Conservation (phyloP, 2,329 filamentous ascomycete species). For the Colletotrichum aenigma region DNA sequence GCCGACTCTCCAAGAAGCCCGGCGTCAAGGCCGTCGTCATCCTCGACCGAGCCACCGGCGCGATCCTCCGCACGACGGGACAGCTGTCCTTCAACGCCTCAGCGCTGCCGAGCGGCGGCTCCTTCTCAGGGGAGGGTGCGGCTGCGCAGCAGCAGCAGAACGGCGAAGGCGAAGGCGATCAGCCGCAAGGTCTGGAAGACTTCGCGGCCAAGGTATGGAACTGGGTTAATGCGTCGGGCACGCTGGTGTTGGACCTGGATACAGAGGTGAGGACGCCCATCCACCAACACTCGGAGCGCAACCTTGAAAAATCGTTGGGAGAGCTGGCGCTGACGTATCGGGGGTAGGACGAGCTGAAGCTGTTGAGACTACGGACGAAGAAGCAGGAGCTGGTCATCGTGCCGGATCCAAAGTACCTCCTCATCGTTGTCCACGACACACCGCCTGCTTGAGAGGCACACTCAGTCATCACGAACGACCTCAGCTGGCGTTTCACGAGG, state of each 20-base stretch:
- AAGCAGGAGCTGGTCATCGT: conserved; percentile 86
- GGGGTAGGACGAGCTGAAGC: conserved; percentile 72
- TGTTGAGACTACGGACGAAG: conserved; percentile 79
- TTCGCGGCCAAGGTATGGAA: conserved; percentile 78
- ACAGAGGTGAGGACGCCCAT: conserved; percentile 60
- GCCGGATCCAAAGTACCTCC: conserved; percentile 78
- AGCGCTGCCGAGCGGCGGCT: conserved; percentile 18
- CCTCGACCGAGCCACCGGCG: conserved; percentile 72
- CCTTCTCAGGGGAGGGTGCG: conserved; percentile 51
- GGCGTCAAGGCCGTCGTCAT: conserved; percentile 81
- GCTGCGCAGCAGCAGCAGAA: conserved; percentile 29
- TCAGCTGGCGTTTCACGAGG: neutral
- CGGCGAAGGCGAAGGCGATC: conserved; percentile 43
- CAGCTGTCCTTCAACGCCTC: conserved; percentile 56
- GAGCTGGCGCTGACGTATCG: neutral
- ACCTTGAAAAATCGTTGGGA: neutral
- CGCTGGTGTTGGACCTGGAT: conserved; percentile 75
- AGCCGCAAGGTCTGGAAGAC: conserved; percentile 65
- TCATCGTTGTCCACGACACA: conserved; percentile 84
- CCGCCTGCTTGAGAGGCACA: conserved; percentile 59
- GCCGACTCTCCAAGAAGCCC: conserved; percentile 75
- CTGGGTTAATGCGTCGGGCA: conserved; percentile 72
- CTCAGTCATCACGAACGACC: neutral
- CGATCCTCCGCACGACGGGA: conserved; percentile 77
- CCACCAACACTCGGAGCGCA: neutral